These are phyloP conservation scores for Carex scoparia DNA, from an alignment of 176 grass and related monocot genomes.

Conservation along the genomic window DNA sequence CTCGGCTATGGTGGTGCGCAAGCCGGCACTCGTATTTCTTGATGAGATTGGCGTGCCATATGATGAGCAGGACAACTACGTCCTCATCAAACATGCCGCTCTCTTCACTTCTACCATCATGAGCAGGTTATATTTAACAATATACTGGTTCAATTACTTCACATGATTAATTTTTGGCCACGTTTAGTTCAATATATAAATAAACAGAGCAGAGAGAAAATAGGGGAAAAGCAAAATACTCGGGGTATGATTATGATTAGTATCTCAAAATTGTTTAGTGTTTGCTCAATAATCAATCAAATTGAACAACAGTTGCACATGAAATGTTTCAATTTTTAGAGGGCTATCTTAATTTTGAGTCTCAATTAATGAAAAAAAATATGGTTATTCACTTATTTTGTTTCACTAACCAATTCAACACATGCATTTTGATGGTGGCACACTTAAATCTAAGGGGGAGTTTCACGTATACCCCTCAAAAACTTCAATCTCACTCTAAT, in stretches of 20 bases:
- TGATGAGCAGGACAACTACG: slow-evolving; percentile 83
- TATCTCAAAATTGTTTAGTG: no score
- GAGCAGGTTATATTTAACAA: slow-evolving; percentile 34
- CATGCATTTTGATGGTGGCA: neutral
- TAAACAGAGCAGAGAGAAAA: neutral
- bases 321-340: neutral
- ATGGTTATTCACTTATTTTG: neutral
- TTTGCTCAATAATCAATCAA: no score
- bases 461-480: no score
- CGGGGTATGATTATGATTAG: no score
- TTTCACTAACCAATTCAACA: neutral
- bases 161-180: neutral
- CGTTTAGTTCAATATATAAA: neutral
- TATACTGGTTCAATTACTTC: neutral
- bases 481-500: no score
- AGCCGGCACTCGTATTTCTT: slow-evolving; percentile 85
- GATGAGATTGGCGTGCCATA: slow-evolving; percentile 71
- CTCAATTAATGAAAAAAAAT: neutral
- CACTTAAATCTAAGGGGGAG: neutral
- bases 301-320: neutral
- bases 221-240: neutral
- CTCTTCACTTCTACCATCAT: slow-evolving; percentile 95
- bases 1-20: slow-evolving; percentile 96
- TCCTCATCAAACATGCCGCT: slow-evolving; percentile 80
- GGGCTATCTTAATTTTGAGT: neutral